These are phyloP conservation scores for Acer negundo DNA, from an alignment of 345 rosid species.

Conservation along the genomic window DNA sequence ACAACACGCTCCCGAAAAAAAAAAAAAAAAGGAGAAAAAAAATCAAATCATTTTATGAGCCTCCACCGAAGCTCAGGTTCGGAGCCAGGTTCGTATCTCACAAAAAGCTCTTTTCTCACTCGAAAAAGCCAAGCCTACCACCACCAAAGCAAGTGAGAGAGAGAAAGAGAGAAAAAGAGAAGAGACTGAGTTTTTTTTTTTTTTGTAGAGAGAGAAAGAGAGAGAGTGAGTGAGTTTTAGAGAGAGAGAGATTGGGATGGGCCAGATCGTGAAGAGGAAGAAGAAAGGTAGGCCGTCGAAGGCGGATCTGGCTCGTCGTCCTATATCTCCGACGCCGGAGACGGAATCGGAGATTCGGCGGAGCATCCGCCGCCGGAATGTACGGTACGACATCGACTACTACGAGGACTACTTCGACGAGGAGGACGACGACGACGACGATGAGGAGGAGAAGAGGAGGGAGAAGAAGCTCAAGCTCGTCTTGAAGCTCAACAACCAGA, in stretches of 20 bases:
- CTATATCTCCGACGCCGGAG: constrained; percentile 32
- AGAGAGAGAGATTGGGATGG: constrained; percentile 44
- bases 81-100: constrained; percentile 43
- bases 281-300: constrained; percentile 96
- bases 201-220: constrained; percentile 35
- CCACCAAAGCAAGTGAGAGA: constrained; percentile 30
- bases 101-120: constrained; percentile 25
- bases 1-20: neutral
- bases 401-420: constrained; percentile 76
- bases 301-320: constrained; percentile 77
- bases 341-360: constrained; percentile 50
- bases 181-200: constrained; percentile 31
- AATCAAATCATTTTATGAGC: constrained; percentile 39
- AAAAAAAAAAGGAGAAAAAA: neutral
- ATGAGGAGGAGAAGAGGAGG: constrained; percentile 59
- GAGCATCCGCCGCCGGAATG: constrained; percentile 80
- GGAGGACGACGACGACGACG: constrained; percentile 51
- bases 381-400: constrained; percentile 72
- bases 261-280: constrained; percentile 91
- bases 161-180: constrained; percentile 21
- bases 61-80: constrained; percentile 41
- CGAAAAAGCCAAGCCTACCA: constrained; percentile 29
- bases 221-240: constrained; percentile 34
- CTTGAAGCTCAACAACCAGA: constrained; percentile 58
- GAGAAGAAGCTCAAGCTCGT: constrained; percentile 86